Base-by-base conservation (phyloP, 2,329 filamentous ascomycete genomes). In the Trichoderma oligosporum region DNA sequence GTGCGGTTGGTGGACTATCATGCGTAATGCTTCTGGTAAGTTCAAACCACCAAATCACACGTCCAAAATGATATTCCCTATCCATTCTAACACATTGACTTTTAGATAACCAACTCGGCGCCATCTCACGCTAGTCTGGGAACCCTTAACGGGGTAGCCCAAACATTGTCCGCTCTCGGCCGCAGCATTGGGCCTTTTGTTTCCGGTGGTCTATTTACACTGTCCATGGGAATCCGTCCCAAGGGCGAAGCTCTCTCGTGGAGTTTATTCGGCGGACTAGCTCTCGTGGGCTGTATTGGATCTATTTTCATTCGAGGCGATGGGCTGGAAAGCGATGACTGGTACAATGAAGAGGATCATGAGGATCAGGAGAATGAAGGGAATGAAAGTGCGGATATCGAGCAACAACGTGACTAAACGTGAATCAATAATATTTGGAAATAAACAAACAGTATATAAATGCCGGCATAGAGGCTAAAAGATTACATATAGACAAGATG, bases 111-210 rank as follows among this genome's bases (percentile, higher is more conserved):
- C 35, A 99, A 99, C 66, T 95, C 89, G 1, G 90, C 91, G 0
- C 89, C 91, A 0, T 91, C 92, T 7, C 83, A 93, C 70, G 85
- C 88, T 4, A 91, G 89, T 0, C 81, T 99, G 0, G 94, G 94
- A 3, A 91, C 90, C 0, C 79, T 99, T 24, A 97, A 99, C 67
- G 94, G 94, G 8, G 82, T 97, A 29, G 94, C 94, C 0, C 94
- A 99, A 72, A 96, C 91, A 0, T 83, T 99, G 0, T 96, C 91
- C 0, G 94, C 94, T 0, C 90, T 89, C 0, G 94, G 94, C 7
- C 85, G 94, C 59, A 91, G 92, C 41, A 82, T 91, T 0, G 94
- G 94, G 0, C 94, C 94, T 0, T 92, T 97, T 63, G 76, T 96
- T 0, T 94, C 91, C 0, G 94, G 94, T 0, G 86, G 86, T 0